These are phyloP conservation scores for Candida patagonica DNA, from an alignment of 805 yeast species.

Conservation along the genomic window DNA sequence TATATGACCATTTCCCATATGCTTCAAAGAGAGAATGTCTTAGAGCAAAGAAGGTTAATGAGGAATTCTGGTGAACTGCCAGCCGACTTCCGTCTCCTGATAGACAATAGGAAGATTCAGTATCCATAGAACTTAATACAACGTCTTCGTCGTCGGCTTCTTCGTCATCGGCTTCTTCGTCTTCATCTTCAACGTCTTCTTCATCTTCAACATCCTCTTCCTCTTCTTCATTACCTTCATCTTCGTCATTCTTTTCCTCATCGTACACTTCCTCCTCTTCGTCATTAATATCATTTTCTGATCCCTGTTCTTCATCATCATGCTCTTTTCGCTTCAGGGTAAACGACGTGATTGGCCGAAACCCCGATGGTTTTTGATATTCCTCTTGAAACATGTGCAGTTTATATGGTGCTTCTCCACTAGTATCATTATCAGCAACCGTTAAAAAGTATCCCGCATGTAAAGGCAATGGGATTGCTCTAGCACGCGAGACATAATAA, in stretches of 20 bases:
- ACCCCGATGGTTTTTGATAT: neutral
- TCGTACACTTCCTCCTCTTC: conserved; percentile 1
- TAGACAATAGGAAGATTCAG: neutral
- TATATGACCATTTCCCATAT: neutral
- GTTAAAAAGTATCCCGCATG: neutral
- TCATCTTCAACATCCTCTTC: conserved; percentile 9
- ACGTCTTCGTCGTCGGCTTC: neutral
- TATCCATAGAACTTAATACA: neutral
- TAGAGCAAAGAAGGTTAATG: neutral
- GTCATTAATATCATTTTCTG: neutral
- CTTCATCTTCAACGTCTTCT: conserved; percentile 2
- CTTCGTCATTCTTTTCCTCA: conserved; percentile 1
- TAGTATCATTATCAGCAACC: neutral
- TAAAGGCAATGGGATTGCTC: conserved; percentile 4
- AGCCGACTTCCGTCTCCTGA: neutral
- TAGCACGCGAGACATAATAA: conserved; percentile 6
- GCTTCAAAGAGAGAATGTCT: neutral
- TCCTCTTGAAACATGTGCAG: neutral
- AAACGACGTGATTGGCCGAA: neutral
- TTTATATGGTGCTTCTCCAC: neutral
- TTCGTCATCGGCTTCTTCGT: conserved; percentile 1
- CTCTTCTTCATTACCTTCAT: conserved; percentile 5
- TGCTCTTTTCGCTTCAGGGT: neutral
- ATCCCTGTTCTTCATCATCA: neutral
- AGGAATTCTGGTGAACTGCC: neutral